Conservation (phyloP, 2,329 filamentous ascomycete species). For the Allantophomopsis cytisporea region DNA sequence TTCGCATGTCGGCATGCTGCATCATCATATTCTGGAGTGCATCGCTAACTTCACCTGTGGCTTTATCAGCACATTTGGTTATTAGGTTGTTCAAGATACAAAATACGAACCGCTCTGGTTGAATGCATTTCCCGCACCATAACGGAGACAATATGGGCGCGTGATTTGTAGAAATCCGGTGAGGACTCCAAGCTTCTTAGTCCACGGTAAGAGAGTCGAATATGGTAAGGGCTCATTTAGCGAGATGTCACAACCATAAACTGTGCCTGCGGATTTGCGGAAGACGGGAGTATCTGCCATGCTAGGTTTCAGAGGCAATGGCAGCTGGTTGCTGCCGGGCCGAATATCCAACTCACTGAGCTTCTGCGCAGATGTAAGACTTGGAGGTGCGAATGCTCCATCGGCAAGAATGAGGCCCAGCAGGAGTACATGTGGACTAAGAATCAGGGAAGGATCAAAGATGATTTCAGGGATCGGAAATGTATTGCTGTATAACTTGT, state of each 20-base stretch:
- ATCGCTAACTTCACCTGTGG: constrained; percentile 2
- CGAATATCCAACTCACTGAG: constrained; percentile 14
- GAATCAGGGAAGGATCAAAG: constrained; percentile 20
- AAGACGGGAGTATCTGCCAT: constrained; percentile 13
- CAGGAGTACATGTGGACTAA: constrained; percentile 21
- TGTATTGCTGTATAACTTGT: constrained; percentile 13
- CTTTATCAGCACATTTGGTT: not conserved
- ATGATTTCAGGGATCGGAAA: constrained; percentile 22
- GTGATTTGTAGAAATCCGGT: constrained; percentile 6
- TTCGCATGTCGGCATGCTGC: constrained; percentile 2
- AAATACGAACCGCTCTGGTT: constrained; percentile 9
- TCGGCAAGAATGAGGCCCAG: constrained; percentile 16
- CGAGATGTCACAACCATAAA: constrained; percentile 8
- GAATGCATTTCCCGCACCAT: constrained; percentile 9
- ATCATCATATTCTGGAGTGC: constrained; percentile 1
- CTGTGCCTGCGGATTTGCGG: constrained; percentile 9
- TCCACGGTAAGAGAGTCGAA: constrained; percentile 8
- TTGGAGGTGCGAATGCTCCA: constrained; percentile 11
- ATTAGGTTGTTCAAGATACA: not conserved
- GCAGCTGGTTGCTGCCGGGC: constrained; percentile 12
- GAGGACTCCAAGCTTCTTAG: constrained; percentile 9
- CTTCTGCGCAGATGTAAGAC: constrained; percentile 9
- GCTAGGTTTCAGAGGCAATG: constrained; percentile 7
- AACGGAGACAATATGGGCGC: constrained; percentile 10
- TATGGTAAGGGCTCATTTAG: constrained; percentile 8